Base-by-base conservation (phyloP, 2,329 filamentous ascomycete species). In the Biscogniauxia mediterranea region DNA sequence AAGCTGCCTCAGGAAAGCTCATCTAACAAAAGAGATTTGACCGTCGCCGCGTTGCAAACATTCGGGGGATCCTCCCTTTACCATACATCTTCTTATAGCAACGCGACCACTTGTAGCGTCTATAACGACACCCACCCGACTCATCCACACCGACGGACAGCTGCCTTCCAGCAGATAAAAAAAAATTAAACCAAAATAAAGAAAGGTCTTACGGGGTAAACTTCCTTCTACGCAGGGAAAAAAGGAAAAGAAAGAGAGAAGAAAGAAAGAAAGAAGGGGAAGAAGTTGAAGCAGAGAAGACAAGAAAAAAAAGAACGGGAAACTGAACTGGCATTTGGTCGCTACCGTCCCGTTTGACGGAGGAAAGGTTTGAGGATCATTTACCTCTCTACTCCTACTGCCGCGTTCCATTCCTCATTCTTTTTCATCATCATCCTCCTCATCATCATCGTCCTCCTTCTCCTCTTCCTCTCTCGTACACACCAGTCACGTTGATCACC, bases 321-420 rank as follows among this genome's bases (percentile, higher is more conserved):
- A 69, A 64, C 61, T 62, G 66, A 69, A 64, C 61, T 62, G 66
- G 63, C 62, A 65, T 64, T 67, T 62, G 60, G 57, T 60, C 50
- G 55, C 58, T 58, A 57, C 66, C 67, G 65, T 66, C 68, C 67
- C 60, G 64, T 69, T 73, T 70, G 69, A 68, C 67, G 64, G 70
- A 73, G 69, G 62, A 73, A 75, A 76, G 74, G 74, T 76, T 76
- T 76, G 74, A 73, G 72, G 69, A 70, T 66, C 69, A 69, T 68
- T 70, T 68, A 70, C 69, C 62, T 73, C 68, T 72, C 71, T 67
- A 66, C 66, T 72, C 71, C 70, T 70, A 62, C 67, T 66, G 55
- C 23, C 59, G 52, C 66, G 63, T 61, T 63, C 61, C 64, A 62
- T 66, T 64, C 66, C 67, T 68, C 60, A 61, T 64, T 65, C 58